A percentile compares a stretch with the other conserved stretches of the same genome.
Conservation (phyloP, 352 stramenopile genomes). For the Phytophthora megakarya region DNA sequence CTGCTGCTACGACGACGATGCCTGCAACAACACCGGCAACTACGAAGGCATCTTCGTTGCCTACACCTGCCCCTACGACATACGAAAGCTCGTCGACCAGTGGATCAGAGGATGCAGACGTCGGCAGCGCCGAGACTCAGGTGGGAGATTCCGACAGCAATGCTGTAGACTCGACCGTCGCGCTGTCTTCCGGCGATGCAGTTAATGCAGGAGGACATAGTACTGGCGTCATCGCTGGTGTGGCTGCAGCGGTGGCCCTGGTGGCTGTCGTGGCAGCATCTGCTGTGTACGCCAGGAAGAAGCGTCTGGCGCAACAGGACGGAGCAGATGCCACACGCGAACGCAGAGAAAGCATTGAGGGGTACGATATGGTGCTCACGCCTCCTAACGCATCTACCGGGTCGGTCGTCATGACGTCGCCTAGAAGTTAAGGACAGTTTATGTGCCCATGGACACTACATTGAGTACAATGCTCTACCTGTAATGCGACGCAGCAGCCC, state of each 20-base stretch:
- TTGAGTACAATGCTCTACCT: conserved; percentile 39
- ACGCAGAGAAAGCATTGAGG: conserved; percentile 33
- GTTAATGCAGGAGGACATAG: background rate
- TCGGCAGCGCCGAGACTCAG: too few relatives aligned
- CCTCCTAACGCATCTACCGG: conserved; percentile 24
- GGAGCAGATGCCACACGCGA: conserved; percentile 10
- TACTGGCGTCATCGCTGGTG: conserved; percentile 4
- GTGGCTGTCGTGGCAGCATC: conserved; percentile 16
- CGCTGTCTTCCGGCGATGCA: conserved; percentile 17
- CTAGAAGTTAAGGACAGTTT: conserved; percentile 33
- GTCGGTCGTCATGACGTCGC: conserved; percentile 25
- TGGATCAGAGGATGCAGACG: conserved; percentile 17
- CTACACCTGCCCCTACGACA: conserved; percentile 24
- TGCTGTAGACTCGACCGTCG: conserved; percentile 27
- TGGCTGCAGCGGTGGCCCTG: conserved; percentile 19
- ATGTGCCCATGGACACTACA: conserved; percentile 28
- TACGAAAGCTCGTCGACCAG: conserved; percentile 18
- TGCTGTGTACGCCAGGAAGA: conserved; percentile 29
- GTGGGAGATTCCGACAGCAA: too few relatives aligned
- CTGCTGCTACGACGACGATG: conserved; percentile 19
- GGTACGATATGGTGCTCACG: conserved; percentile 42
- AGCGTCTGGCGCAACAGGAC: background rate
- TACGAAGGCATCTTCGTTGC: conserved; percentile 23
- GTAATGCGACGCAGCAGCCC: conserved; percentile 18
- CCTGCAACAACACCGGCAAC: conserved; percentile 25